A percentile compares a stretch with the other conserved stretches of the same genome.
Conservation (phyloP, 2,329 filamentous ascomycete species). For the Aspergillus bombycis region DNA sequence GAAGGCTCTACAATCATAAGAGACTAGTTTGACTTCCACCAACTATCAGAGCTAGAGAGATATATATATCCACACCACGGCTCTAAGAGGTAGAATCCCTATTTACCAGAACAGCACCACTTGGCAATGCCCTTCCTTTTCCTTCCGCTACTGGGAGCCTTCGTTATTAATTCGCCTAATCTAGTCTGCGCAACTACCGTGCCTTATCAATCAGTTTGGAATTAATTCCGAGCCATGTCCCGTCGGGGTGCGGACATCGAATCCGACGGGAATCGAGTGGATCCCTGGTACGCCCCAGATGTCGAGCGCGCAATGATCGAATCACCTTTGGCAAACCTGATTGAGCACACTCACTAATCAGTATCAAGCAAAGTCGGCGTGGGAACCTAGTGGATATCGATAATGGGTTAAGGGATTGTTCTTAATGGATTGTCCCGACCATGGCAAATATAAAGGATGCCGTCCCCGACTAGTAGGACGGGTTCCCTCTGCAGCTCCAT, state of each 20-base stretch:
- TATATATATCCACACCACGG: too few relatives aligned
- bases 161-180: background rate
- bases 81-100: too few relatives aligned
- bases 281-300: background rate
- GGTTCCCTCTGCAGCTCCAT: background rate
- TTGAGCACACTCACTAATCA: background rate
- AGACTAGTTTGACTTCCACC: too few relatives aligned
- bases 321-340: background rate
- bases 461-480: background rate
- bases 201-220: background rate
- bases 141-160: background rate
- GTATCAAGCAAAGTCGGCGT: background rate
- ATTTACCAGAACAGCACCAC: too few relatives aligned
- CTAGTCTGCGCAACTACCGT: background rate
- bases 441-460: background rate
- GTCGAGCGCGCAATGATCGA: background rate
- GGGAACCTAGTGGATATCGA: background rate
- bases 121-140: too few relatives aligned
- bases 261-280: conserved; percentile 1
- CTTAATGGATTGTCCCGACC: background rate
- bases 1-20: too few relatives aligned
- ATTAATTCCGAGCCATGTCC: background rate
- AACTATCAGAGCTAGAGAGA: too few relatives aligned
- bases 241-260: background rate
- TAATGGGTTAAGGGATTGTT: background rate